A percentile compares a stretch with the other conserved stretches of the same genome.
Evolutionary conservation across 2,329 filamentous ascomycete species (phyloP).

Genomic region (Colletotrichum destructivum): DNA sequence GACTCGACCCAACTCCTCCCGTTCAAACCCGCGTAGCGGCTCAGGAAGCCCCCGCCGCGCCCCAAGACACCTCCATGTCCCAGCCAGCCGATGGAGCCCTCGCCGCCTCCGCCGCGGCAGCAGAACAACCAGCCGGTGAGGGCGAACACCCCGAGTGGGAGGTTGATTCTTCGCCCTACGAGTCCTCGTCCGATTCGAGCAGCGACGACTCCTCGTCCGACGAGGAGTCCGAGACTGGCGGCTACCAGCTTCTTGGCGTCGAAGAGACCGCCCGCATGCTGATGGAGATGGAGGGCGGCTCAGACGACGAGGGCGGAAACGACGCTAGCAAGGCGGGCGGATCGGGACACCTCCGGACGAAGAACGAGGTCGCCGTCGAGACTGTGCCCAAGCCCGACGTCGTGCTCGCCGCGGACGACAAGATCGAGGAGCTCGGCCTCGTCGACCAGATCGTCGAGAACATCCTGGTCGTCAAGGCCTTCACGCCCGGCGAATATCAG

Average conservation of each 20-base stretch:
- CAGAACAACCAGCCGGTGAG: conserved; percentile 46
- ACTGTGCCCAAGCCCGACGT: conserved; percentile 82
- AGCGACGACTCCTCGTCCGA: conserved; percentile 74
- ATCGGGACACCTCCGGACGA: conserved; percentile 76
- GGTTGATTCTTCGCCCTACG: conserved; percentile 81
- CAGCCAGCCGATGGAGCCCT: conserved; percentile 7
- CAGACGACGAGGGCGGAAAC: conserved; percentile 77
- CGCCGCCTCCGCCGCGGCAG: not conserved
- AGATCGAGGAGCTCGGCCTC: conserved; percentile 81
- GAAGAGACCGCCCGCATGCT: conserved; percentile 88
- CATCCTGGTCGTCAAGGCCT: conserved; percentile 83
- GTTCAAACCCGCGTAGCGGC: not conserved
- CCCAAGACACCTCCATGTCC: conserved; percentile 10
- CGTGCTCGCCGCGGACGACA: conserved; percentile 82
- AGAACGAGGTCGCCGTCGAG: conserved; percentile 82
- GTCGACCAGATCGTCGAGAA: conserved; percentile 86
- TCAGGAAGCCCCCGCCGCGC: not conserved
- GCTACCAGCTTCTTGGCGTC: conserved; percentile 81
- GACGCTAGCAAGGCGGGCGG: conserved; percentile 49
- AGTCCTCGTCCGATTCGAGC: conserved; percentile 74
- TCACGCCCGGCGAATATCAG: conserved; percentile 83
- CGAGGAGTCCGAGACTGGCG: conserved; percentile 67
- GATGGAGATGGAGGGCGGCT: conserved; percentile 86
- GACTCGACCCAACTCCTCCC: conserved; percentile 47
- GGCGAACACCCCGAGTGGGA: conserved; percentile 84